Evolutionary conservation across 2,329 filamentous ascomycete genomes (phyloP).

Genomic region (Trichoderma sp.): DNA sequence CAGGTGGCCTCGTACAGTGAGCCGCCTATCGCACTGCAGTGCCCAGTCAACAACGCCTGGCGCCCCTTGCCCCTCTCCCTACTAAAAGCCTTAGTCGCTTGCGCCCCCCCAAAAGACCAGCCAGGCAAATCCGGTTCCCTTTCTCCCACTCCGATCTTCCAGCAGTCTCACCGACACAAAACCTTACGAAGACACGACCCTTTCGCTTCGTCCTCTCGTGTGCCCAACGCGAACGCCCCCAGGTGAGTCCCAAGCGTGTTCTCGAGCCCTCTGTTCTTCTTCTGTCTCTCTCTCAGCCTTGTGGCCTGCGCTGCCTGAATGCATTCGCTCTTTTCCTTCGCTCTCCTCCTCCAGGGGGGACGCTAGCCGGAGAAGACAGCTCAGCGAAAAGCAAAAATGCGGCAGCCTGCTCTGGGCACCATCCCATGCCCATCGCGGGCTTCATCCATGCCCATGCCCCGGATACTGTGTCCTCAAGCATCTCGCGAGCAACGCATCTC

Average conservation of each 20-base stretch:
- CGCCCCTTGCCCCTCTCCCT: constrained; percentile 10
- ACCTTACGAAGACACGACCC: constrained; percentile 14
- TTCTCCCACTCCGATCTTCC: constrained; percentile 16
- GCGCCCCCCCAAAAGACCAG: constrained; percentile 13
- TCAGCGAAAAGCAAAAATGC: constrained; percentile 21
- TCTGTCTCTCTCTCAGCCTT: neutral
- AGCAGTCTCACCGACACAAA: constrained; percentile 21
- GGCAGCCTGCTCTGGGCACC: constrained; percentile 19
- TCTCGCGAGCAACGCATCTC: constrained; percentile 13
- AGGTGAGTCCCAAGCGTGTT: constrained; percentile 5
- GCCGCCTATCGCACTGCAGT: neutral
- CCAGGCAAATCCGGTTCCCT: constrained; percentile 5
- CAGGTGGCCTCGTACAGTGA: neutral
- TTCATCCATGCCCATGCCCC: constrained; percentile 2
- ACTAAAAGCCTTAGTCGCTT: constrained; percentile 4
- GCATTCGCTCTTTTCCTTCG: neutral
- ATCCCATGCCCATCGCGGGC: constrained; percentile 1
- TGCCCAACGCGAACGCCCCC: constrained; percentile 5
- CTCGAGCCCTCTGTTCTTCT: neutral
- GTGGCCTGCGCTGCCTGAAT: neutral
- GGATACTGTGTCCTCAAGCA: constrained; percentile 28
- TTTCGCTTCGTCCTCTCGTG: constrained; percentile 17
- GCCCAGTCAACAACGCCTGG: constrained; percentile 1
- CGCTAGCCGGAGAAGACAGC: constrained; percentile 20
- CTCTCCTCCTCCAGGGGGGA: constrained; percentile 10